Percentiles rank a stretch among this genome's conserved stretches.
phyloP scores from a whole-genome alignment of 352 stramenopile species.

The Pythium guiyangense region DNA sequence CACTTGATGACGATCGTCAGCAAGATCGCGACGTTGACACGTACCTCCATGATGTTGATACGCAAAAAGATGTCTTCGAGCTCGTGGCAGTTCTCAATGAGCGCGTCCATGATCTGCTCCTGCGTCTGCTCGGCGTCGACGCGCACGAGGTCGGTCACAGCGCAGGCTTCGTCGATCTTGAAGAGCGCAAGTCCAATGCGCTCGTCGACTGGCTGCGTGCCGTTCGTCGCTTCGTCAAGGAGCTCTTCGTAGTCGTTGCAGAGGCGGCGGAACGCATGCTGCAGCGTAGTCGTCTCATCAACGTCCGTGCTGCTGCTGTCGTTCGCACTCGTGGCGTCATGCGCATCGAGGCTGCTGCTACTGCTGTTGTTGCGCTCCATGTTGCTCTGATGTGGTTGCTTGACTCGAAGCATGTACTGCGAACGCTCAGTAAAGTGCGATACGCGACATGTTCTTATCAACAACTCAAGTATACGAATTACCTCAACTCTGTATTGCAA shows the following conservation, averaged over 20 bases:
- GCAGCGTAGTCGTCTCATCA: slow-evolving; percentile 18
- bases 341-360: not conserved
- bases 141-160: slow-evolving; percentile 40
- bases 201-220: slow-evolving; percentile 57
- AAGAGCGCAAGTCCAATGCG: slow-evolving; percentile 73
- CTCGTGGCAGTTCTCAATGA: slow-evolving; percentile 67
- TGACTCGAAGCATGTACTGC: too few relatives aligned
- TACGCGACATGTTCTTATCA: too few relatives aligned
- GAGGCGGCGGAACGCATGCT: slow-evolving; percentile 46
- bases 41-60: slow-evolving; percentile 71
- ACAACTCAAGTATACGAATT: too few relatives aligned
- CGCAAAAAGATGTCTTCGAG: slow-evolving; percentile 76
- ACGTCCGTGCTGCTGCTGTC: not conserved
- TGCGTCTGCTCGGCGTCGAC: slow-evolving; percentile 46
- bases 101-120: slow-evolving; percentile 40
- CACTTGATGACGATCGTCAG: too few relatives aligned
- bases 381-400: not conserved
- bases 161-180: slow-evolving; percentile 76
- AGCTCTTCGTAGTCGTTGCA: slow-evolving; percentile 70
- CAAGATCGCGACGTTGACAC: not conserved
- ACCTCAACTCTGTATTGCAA: too few relatives aligned
- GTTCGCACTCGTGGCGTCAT: not conserved
- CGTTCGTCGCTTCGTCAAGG: slow-evolving; percentile 51
- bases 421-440: too few relatives aligned
- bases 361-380: slow-evolving; percentile 3